Evolutionary conservation across 148 eudicot species (phyloP), one percentile per base, ranked within the genome.

Genomic region (Camellia granthamiana): DNA sequence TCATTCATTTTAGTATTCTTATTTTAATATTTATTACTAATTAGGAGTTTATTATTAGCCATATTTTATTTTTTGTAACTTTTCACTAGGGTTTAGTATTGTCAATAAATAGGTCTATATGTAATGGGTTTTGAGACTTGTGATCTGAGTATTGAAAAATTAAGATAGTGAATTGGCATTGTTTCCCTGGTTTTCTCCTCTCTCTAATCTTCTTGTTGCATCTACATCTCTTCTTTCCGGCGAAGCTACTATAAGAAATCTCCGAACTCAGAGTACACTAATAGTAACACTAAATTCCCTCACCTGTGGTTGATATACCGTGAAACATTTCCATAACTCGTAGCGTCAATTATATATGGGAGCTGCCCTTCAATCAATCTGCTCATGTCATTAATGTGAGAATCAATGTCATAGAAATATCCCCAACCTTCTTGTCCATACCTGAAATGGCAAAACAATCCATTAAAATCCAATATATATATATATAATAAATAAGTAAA

Each of bases 301-400:
- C 79, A 96, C 99, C 99, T 92, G 88, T 96, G 98, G 88, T 96
- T 96, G 77, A 96, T 87, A 80, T 87, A 94, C 41, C 98, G 94
- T n/a, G 99, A 92, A 72, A 94, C 87, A 84, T 92, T 96, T 76
- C 99, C 98, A 88, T 86, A 89, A 75, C 87, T 86, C 67, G 90
- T 87, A 4, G 95, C 88, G 85, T 96, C 99, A 77, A 94, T 90
- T 60, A 84, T 83, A 84, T 79, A 92, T 23, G 93, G 74, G 10
- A 71, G 83, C 79, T 85, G 85, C 80, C 84, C 95, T 78, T 89
- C 95, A 47, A 77, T 80, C 84, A 90, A 80, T 77, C 81, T 78
- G 80, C 84, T 86, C 82, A 91, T 80, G 82, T 89, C 92, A 78
- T 86, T 87, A 67, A 81, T 71, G 43, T 81, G 89, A 42, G 87